Conservation (phyloP, 306 rosid genomes). For the Sicyos edulis region DNA sequence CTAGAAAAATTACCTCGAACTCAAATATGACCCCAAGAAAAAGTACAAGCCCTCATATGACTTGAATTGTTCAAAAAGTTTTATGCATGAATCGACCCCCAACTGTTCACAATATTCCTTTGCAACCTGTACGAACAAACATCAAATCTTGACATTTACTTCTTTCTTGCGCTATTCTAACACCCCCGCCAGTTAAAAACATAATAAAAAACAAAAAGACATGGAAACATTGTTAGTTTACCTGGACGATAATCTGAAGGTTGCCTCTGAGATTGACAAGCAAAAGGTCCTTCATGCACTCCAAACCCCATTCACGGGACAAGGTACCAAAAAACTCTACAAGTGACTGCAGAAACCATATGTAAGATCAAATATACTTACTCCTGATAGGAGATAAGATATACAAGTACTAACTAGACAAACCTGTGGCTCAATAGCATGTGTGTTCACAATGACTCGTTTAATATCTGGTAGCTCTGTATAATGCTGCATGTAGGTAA, state of each 20-base stretch:
- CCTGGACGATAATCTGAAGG: conserved; percentile 98
- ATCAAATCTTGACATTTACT: not conserved
- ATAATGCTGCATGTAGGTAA: conserved; percentile 74
- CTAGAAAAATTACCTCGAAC: conserved; percentile 63
- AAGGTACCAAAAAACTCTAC: conserved; percentile 95
- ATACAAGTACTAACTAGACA: conserved; percentile 28
- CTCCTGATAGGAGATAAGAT: conserved; percentile 11
- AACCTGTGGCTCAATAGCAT: conserved; percentile 99
- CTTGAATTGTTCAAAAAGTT: conserved; percentile 93
- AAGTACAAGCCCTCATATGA: conserved; percentile 96
- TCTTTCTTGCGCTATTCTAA: not conserved
- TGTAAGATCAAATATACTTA: conserved; percentile 21
- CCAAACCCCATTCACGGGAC: conserved; percentile 93
- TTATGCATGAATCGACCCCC: conserved; percentile 88
- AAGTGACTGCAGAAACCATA: conserved; percentile 58
- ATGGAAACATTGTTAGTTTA: conserved; percentile 19
- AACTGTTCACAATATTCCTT: conserved; percentile 97
- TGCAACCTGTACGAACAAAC: conserved; percentile 57
- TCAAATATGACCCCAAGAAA: conserved; percentile 92
- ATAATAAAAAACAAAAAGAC: not conserved
- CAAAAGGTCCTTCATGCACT: conserved; percentile 98
- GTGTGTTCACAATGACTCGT: conserved; percentile 93
- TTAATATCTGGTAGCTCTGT: conserved; percentile 95
- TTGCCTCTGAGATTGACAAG: conserved; percentile 95
- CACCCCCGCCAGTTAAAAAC: no score